Evolutionary conservation across 306 rosid genomes (phyloP).

Genomic region (Fagus crenata): DNA sequence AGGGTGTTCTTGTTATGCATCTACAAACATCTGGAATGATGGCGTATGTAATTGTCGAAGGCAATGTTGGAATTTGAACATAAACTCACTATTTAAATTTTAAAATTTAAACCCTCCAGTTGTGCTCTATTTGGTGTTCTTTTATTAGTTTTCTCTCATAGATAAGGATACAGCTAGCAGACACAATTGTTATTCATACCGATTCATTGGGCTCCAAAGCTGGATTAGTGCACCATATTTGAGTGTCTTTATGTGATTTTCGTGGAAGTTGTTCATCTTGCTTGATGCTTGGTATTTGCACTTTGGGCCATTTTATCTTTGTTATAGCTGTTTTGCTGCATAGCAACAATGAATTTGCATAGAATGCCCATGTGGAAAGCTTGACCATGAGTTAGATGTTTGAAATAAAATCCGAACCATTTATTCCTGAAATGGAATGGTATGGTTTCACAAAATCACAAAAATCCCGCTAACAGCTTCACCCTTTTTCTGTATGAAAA

Average conservation of each 20-base stretch:
- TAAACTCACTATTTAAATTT: not conserved
- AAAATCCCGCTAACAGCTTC: not conserved
- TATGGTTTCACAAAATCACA: not conserved
- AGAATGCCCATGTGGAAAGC: not conserved
- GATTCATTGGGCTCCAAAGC: not conserved
- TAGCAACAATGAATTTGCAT: too few species aligned
- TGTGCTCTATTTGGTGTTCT: not conserved
- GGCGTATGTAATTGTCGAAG: not conserved
- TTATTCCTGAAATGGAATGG: too few species aligned
- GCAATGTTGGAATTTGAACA: not conserved
- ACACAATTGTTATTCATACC: not conserved
- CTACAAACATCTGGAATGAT: not conserved
- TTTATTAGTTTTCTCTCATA: not conserved
- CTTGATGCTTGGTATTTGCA: not conserved
- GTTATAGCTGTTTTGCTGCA: too few species aligned
- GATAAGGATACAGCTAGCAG: not conserved
- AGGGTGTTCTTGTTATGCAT: not conserved
- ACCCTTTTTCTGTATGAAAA: not conserved
- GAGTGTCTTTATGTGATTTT: not conserved
- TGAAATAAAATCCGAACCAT: not conserved
- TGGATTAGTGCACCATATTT: not conserved
- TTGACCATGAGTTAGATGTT: not conserved
- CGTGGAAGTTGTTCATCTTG: not conserved
- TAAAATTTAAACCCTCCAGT: too few species aligned
- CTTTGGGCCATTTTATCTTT: too few species aligned